Percentiles rank a stretch among this genome's conserved stretches.
These are phyloP conservation scores for Atalantia buxifolia DNA, from an alignment of 345 rosid genomes.

Conservation along the genomic window DNA sequence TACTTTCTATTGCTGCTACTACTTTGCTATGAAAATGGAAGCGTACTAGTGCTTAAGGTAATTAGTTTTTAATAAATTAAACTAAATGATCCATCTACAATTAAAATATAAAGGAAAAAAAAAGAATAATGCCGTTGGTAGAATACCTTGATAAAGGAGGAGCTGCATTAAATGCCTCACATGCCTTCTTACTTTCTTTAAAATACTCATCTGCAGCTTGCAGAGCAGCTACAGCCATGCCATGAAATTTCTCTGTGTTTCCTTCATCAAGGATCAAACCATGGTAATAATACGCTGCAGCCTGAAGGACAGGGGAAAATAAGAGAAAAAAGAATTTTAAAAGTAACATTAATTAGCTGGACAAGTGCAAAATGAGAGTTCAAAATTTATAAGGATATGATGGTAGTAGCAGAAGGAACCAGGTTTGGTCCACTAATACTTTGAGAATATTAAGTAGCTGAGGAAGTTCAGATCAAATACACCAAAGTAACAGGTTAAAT, in stretches of 20 bases:
- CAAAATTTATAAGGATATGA: not conserved
- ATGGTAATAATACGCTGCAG: slow-evolving; percentile 98
- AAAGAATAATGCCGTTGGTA: not conserved
- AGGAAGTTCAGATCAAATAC: not conserved
- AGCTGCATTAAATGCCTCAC: slow-evolving; percentile 66
- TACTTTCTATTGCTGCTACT: not conserved
- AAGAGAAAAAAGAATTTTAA: not conserved
- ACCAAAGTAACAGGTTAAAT: not conserved
- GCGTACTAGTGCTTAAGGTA: not conserved
- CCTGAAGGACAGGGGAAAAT: slow-evolving; percentile 44
- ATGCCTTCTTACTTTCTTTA: slow-evolving; percentile 78
- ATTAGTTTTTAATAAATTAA: not conserved
- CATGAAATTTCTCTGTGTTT: slow-evolving; percentile 91
- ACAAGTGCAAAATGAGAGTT: not conserved
- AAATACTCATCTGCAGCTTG: slow-evolving; percentile 94
- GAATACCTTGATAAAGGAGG: slow-evolving; percentile 82
- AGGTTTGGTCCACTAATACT: not conserved
- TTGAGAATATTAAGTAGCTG: not conserved
- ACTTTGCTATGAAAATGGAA: not conserved
- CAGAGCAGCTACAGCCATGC: slow-evolving; percentile 95
- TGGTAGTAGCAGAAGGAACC: not conserved
- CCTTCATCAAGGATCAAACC: slow-evolving; percentile 98
- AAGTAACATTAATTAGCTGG: not conserved
- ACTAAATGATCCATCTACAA: not conserved
- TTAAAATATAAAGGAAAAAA: not conserved